These are phyloP conservation scores for Mikania micrantha DNA, from an alignment of 129 eudicot genomes.

Conservation along the genomic window DNA sequence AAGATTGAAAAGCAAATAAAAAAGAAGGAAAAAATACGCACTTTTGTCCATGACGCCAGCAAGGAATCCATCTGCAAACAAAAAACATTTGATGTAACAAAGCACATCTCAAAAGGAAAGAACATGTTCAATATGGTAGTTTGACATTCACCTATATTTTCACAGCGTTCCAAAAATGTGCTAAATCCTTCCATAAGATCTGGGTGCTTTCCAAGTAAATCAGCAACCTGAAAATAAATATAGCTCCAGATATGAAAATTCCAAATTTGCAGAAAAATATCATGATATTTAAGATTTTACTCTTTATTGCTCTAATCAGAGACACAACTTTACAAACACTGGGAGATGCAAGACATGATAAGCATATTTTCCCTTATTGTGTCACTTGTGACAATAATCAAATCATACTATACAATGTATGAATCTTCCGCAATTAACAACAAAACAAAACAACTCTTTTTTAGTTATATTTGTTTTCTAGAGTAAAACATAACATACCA, in stretches of 20 bases:
- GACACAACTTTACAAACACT: neutral
- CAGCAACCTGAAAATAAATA: conserved; percentile 59
- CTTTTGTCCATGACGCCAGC: conserved; percentile 97
- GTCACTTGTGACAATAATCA: neutral
- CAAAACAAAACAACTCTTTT: too few relatives aligned
- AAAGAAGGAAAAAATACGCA: conserved; percentile 29
- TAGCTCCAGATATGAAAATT: neutral
- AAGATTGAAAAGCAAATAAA: too few relatives aligned
- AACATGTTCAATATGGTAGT: too few relatives aligned
- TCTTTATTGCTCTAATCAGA: neutral
- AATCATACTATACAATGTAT: neutral
- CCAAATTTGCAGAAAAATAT: neutral
- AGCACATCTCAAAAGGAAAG: conserved; percentile 5
- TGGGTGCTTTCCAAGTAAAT: conserved; percentile 85
- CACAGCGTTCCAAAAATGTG: conserved; percentile 83
- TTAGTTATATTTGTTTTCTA: too few relatives aligned
- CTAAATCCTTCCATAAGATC: conserved; percentile 97
- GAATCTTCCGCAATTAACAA: too few relatives aligned
- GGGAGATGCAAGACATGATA: neutral
- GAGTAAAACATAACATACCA: conserved; percentile 62
- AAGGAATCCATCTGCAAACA: conserved; percentile 86
- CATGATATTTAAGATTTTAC: neutral
- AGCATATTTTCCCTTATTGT: neutral
- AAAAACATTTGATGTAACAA: too few relatives aligned
- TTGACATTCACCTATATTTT: conserved; percentile 62